Conservation (phyloP, 2,329 filamentous ascomycete genomes). For the Fusarium acutatum region DNA sequence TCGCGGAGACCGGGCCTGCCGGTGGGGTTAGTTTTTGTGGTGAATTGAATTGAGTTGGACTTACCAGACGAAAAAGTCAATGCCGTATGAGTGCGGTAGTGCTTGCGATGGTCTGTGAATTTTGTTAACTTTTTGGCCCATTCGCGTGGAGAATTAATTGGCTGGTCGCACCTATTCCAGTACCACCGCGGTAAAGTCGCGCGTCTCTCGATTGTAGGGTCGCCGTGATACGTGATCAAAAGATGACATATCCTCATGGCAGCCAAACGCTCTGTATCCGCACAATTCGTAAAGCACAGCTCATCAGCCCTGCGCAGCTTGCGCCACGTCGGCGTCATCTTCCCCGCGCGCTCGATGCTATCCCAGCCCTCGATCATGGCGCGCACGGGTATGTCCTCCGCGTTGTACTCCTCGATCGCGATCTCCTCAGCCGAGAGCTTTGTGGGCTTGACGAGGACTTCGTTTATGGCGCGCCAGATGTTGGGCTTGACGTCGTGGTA, state of each 20-base stretch:
- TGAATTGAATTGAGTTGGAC: background rate
- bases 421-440: slow-evolving; percentile 26
- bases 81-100: slow-evolving; percentile 42
- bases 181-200: slow-evolving; percentile 40
- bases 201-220: slow-evolving; percentile 32
- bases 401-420: slow-evolving; percentile 25
- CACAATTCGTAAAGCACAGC: slow-evolving; percentile 30
- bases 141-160: accelerated
- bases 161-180: slow-evolving; percentile 33
- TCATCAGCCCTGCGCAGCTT: slow-evolving; percentile 41
- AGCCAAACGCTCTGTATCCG: slow-evolving; percentile 37
- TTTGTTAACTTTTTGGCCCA: background rate
- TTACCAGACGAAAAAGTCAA: slow-evolving; percentile 46
- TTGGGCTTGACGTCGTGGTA: slow-evolving; percentile 17
- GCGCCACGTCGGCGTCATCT: slow-evolving; percentile 40
- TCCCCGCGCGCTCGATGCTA: slow-evolving; percentile 37
- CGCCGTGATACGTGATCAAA: slow-evolving; percentile 40
- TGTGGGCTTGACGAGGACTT: slow-evolving; percentile 15
- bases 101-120: slow-evolving; percentile 39
- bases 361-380: slow-evolving; percentile 43
- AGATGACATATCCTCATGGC: slow-evolving; percentile 38
- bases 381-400: slow-evolving; percentile 39
- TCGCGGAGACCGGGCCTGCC: slow-evolving; percentile 43
- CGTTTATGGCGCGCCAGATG: slow-evolving; percentile 42
- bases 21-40: background rate